Evolutionary conservation across 768 basidiomycete species (phyloP).

Genomic region (Dacryopinax primogenitus): DNA sequence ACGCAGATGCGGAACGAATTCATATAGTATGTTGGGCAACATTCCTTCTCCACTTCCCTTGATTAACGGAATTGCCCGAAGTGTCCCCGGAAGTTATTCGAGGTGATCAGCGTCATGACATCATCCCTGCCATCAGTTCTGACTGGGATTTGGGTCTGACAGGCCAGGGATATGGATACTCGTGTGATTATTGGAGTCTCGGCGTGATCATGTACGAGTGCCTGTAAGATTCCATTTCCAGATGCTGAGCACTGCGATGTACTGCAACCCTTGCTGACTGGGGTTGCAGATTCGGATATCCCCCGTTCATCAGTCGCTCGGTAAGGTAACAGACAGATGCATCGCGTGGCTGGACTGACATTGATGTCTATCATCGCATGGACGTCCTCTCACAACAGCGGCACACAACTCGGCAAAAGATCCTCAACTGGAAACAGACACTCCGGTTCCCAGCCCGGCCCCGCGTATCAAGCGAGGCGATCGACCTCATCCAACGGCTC

Average conservation of each 20-base stretch:
- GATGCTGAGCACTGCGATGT: background rate
- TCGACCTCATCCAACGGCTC: conserved; percentile 74
- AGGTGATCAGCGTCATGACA: conserved; percentile 22
- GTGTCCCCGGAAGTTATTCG: conserved; percentile 87
- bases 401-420: conserved; percentile 92
- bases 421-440: conserved; percentile 85
- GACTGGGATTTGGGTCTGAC: background rate
- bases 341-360: background rate
- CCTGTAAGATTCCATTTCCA: conserved; percentile 65
- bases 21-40: conserved; percentile 52
- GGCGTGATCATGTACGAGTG: conserved; percentile 96
- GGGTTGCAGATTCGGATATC: conserved; percentile 45
- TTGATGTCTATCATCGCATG: conserved; percentile 13
- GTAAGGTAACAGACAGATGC: conserved; percentile 34
- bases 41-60: conserved; percentile 18
- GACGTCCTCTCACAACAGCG: too few species aligned
- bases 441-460: conserved; percentile 79
- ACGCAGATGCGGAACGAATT: conserved; percentile 68
- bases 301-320: conserved; percentile 90
- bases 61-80: conserved; percentile 23
- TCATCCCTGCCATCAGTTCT: background rate
- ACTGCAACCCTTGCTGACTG: conserved; percentile 11
- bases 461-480: conserved; percentile 71
- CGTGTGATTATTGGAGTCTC: conserved; percentile 97
- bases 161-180: conserved; percentile 80